phyloP scores from a whole-genome alignment of 1,284 basidiomycete species.

The Trametes hirsuta region DNA sequence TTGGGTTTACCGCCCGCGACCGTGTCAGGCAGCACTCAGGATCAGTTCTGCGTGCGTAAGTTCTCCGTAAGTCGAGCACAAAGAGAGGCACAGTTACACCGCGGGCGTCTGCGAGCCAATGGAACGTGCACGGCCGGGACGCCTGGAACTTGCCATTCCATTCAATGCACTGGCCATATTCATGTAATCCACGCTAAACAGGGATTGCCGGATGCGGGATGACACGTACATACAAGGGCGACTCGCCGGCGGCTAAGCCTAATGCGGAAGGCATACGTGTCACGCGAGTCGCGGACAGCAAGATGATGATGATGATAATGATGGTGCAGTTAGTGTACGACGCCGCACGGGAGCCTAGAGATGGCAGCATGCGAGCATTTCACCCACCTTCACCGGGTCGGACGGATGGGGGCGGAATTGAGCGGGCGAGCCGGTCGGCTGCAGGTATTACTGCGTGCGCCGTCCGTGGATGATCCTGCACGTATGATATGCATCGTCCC shows the following conservation, averaged over 20 bases:
- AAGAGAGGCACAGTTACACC: too few species aligned
- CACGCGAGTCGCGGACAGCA: neutral
- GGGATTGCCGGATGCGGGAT: neutral
- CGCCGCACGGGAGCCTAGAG: neutral
- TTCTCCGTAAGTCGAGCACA: too few species aligned
- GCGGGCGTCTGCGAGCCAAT: too few species aligned
- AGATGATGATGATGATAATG: neutral
- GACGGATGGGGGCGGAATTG: neutral
- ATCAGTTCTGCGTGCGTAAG: too few species aligned
- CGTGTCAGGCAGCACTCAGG: too few species aligned
- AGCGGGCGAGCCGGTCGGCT: slow-evolving; percentile 1
- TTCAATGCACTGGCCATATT: too few species aligned
- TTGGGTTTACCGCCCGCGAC: too few species aligned
- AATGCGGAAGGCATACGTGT: neutral
- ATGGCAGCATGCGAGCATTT: neutral
- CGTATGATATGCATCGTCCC: neutral
- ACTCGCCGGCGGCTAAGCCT: neutral
- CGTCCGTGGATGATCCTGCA: neutral
- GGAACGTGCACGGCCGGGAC: too few species aligned
- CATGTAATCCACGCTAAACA: too few species aligned
- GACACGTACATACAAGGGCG: neutral
- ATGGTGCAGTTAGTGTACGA: neutral
- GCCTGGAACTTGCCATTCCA: too few species aligned
- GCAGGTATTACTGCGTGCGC: neutral
- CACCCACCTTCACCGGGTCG: neutral